phyloP scores from a whole-genome alignment of 164 flowering plant genomes.

The Magnolia changhungtana region DNA sequence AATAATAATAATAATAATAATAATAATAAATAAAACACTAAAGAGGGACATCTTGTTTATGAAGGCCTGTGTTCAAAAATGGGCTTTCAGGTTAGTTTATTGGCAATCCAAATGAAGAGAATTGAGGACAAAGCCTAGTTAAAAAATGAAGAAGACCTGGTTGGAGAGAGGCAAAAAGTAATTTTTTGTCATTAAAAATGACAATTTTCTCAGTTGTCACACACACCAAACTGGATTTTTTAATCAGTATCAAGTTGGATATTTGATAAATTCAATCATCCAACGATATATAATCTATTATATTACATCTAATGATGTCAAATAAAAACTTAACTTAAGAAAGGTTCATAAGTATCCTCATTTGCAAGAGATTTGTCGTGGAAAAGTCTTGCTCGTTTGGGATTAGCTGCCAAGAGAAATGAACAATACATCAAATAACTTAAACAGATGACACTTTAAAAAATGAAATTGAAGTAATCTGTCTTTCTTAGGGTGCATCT shows the following conservation, averaged over 20 bases:
- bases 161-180: too few relatives aligned
- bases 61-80: too few relatives aligned
- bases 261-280: not conserved
- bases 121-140: too few relatives aligned
- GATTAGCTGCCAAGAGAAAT: slow-evolving; percentile 63
- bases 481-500: too few relatives aligned
- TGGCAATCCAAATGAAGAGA: too few relatives aligned
- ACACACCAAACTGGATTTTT: not conserved
- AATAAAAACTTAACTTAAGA: slow-evolving; percentile 58
- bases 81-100: too few relatives aligned
- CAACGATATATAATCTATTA: not conserved
- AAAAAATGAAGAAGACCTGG: too few relatives aligned
- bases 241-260: not conserved
- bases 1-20: too few relatives aligned
- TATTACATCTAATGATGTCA: not conserved
- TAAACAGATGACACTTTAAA: not conserved
- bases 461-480: too few relatives aligned
- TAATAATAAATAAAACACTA: too few relatives aligned
- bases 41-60: too few relatives aligned
- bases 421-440: slow-evolving; percentile 11
- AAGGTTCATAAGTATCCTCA: slow-evolving; percentile 90
- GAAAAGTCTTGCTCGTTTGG: slow-evolving; percentile 80
- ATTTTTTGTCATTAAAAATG: not conserved
- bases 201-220: not conserved
- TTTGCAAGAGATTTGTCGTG: slow-evolving; percentile 77